These are phyloP conservation scores for Clausena lansium DNA, from an alignment of 345 rosid species.

Conservation along the genomic window DNA sequence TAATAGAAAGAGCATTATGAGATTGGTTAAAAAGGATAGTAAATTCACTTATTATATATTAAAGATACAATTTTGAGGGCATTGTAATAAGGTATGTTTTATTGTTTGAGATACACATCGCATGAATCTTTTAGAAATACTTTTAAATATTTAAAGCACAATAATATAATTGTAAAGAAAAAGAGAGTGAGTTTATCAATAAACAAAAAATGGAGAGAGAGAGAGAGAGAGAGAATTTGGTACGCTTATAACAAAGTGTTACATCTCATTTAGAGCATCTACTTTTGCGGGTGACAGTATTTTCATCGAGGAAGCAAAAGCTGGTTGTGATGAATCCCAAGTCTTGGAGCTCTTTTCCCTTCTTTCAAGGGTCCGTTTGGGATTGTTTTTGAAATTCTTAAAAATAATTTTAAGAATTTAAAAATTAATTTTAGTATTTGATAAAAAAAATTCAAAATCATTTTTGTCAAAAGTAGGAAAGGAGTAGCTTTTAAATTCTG, in stretches of 20 bases:
- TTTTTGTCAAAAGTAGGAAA: too few species aligned
- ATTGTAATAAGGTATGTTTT: too few species aligned
- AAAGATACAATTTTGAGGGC: too few species aligned
- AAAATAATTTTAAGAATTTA: too few species aligned
- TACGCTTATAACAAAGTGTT: not conserved
- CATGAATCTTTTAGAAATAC: too few species aligned
- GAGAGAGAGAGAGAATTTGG: not conserved
- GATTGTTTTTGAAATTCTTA: too few species aligned
- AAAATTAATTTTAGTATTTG: too few species aligned
- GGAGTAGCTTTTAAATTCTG: too few species aligned
- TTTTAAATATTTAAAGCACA: not conserved
- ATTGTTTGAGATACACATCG: too few species aligned
- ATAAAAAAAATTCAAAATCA: too few species aligned
- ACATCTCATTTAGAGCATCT: not conserved
- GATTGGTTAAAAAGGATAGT: not conserved
- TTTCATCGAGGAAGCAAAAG: not conserved
- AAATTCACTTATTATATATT: not conserved
- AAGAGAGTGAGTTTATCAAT: too few species aligned
- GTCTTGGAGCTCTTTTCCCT: not conserved
- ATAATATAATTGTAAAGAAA: not conserved
- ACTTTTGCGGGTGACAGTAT: not conserved
- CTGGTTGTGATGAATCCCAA: not conserved
- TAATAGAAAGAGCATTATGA: not conserved
- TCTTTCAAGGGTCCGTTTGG: too few species aligned
- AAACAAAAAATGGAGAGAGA: not conserved